Evolutionary conservation across 164 flowering plant genomes (phyloP).

Genomic region (Stephania yunnanensis): DNA sequence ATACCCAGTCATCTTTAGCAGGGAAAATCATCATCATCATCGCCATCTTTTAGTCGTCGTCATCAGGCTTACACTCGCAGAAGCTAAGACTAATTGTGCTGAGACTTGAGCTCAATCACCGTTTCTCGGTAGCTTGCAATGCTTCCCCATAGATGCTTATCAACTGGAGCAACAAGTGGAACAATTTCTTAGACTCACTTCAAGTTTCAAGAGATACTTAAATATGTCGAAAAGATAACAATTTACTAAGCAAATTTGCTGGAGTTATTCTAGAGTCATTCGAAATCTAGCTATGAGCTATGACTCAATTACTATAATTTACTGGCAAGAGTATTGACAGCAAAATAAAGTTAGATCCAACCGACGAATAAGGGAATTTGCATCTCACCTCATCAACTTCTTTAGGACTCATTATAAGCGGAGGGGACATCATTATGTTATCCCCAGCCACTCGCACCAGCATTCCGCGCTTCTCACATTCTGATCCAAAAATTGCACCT

Average conservation of each 20-base stretch:
- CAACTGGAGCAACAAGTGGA: conserved; percentile 39
- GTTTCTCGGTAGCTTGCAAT: conserved; percentile 70
- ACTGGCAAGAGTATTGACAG: not conserved
- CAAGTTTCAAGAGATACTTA: no score
- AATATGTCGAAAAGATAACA: no score
- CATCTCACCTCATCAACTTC: conserved; percentile 69
- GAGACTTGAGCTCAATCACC: conserved; percentile 72
- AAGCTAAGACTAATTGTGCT: conserved; percentile 17
- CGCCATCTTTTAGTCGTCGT: not conserved
- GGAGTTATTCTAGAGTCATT: not conserved
- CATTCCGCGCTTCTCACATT: conserved; percentile 87
- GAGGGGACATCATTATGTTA: conserved; percentile 88
- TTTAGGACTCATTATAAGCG: conserved; percentile 60
- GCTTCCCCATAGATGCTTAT: conserved; percentile 80
- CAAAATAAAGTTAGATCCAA: not conserved
- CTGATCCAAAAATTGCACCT: conserved; percentile 81
- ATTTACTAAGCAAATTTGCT: not conserved
- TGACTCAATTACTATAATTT: not conserved
- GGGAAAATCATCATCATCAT: not conserved
- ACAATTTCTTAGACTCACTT: not conserved
- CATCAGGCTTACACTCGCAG: not conserved
- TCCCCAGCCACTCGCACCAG: conserved; percentile 91
- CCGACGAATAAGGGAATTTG: no score
- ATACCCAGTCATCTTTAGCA: not conserved
- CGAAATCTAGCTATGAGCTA: not conserved